These are phyloP conservation scores for Lepraria neglecta DNA, from an alignment of 495 filamentous ascomycete genomes.

Conservation along the genomic window DNA sequence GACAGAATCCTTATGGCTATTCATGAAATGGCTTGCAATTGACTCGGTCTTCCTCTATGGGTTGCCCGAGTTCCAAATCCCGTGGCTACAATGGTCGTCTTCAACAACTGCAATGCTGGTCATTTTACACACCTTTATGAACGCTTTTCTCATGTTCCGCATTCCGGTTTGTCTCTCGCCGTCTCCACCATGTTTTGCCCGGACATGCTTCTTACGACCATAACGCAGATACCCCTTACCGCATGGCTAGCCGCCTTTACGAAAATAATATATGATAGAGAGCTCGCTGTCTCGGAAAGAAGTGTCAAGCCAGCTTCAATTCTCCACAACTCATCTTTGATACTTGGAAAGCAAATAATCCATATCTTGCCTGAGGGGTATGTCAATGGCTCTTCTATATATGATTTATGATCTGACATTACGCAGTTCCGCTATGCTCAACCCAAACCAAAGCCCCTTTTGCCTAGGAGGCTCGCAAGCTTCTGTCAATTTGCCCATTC, in stretches of 20 bases:
- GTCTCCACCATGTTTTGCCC: conserved; percentile 9
- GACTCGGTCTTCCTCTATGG: conserved; percentile 81
- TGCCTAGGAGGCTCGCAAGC: conserved; percentile 63
- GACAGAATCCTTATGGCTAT: conserved; percentile 73
- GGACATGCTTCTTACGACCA: conserved; percentile 25
- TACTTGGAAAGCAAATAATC: conserved; percentile 90
- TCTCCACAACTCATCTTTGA: conserved; percentile 82
- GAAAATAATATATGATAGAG: conserved; percentile 78
- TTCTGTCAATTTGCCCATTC: conserved; percentile 67
- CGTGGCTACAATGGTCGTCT: conserved; percentile 87
- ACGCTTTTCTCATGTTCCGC: conserved; percentile 86
- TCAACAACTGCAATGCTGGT: conserved; percentile 60
- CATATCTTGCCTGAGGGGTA: conserved; percentile 95
- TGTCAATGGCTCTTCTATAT: conserved; percentile 28
- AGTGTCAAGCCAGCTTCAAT: conserved; percentile 81
- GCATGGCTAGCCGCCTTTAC: conserved; percentile 60
- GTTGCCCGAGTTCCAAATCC: conserved; percentile 77
- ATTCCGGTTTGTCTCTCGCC: conserved; percentile 56
- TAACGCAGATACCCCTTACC: conserved; percentile 54
- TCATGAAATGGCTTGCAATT: conserved; percentile 84
- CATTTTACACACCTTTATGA: conserved; percentile 59
- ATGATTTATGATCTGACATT: conserved; percentile 20
- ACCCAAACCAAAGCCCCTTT: conserved; percentile 67
- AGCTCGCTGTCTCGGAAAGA: conserved; percentile 81
- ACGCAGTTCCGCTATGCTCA: conserved; percentile 68